Evolutionary conservation across 441 rosid genomes (phyloP), one percentile per base, ranked within the genome.

Genomic region (Geranium incanum): DNA sequence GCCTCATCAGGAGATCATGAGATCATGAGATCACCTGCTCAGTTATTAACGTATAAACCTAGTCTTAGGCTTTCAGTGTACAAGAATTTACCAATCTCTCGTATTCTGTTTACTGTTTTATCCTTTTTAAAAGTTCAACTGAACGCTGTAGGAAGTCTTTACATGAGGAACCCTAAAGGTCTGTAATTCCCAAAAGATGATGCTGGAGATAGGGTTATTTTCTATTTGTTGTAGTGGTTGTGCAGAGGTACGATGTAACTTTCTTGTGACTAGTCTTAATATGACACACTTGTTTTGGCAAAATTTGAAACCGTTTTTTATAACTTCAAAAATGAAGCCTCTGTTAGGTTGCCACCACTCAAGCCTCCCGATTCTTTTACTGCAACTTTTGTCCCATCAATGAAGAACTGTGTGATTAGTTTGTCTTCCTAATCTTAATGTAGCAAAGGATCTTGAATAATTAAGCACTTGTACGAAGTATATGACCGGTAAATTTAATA

Each of bases 1-100:
- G 33, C 67, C 67, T 28, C 18, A 64, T 64, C 39, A 64, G 39
- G 67, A 64, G 6, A 64, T 64, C 39, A 28, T 33, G 67, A 64
- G 6, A 64, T 64, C 39, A 28, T 33, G 67, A 33, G 67, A 8
- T 64, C 0, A 33, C 36, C 12, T 8, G 33, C 16, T 5, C 15
- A 11, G 12, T 64, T 64, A 12, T 13, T 28, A 64, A 33, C 67
- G 12, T 45, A 9, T 6, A 39, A 45, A 45, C 52, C 52, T 45
- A 45, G n/a, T 21, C 59, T 4, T 23, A 62, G 36, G 66, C 66
- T 62, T 62, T 23, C 37, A 28, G 11, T 60, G 21, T 60, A 60
- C 3, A 60, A 21, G 65, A 62, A 62, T 21, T 36, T 62, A 62
- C 36, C 21, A 21, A 9, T 15, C 36, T 62, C n/a, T 62, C 36